These are phyloP conservation scores for Euphorbia celastroides DNA, from an alignment of 441 rosid species.

Conservation along the genomic window DNA sequence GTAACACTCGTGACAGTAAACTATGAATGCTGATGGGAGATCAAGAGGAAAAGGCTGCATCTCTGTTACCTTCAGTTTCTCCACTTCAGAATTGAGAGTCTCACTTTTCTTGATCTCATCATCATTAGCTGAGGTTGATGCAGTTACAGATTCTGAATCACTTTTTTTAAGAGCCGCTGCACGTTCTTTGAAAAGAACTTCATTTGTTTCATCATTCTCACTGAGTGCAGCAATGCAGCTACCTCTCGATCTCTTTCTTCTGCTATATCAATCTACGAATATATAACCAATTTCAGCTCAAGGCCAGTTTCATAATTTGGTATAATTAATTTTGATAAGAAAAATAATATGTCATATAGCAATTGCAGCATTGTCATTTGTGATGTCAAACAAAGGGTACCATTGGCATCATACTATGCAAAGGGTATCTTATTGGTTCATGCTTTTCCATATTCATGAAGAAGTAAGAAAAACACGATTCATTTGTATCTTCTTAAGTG, in stretches of 20 bases:
- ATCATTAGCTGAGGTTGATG: constrained; percentile 26
- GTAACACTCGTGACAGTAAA: neutral
- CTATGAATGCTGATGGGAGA: constrained; percentile 2
- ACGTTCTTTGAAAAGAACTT: constrained; percentile 27
- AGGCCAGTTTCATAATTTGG: neutral
- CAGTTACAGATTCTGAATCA: constrained; percentile 20
- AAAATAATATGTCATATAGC: neutral
- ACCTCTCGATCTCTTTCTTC: constrained; percentile 29
- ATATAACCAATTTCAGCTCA: constrained; percentile 14
- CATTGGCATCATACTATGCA: constrained; percentile 16
- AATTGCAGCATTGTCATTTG: constrained; percentile 3
- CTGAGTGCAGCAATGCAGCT: constrained; percentile 24
- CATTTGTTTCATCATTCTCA: constrained; percentile 31
- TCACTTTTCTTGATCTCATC: constrained; percentile 36
- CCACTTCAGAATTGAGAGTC: constrained; percentile 43
- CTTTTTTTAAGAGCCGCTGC: constrained; percentile 28
- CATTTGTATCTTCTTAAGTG: neutral
- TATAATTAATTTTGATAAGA: neutral
- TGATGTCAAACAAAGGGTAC: constrained; percentile 2
- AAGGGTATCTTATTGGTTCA: neutral
- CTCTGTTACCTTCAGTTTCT: constrained; percentile 54
- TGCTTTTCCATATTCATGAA: neutral
- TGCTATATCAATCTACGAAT: constrained; percentile 23
- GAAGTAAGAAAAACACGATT: constrained; percentile 2
- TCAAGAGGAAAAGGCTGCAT: constrained; percentile 12